A percentile compares a stretch with the other conserved stretches of the same genome.
phyloP scores from a whole-genome alignment of 73 alveolate species.

The Durusdinium trenchii region DNA sequence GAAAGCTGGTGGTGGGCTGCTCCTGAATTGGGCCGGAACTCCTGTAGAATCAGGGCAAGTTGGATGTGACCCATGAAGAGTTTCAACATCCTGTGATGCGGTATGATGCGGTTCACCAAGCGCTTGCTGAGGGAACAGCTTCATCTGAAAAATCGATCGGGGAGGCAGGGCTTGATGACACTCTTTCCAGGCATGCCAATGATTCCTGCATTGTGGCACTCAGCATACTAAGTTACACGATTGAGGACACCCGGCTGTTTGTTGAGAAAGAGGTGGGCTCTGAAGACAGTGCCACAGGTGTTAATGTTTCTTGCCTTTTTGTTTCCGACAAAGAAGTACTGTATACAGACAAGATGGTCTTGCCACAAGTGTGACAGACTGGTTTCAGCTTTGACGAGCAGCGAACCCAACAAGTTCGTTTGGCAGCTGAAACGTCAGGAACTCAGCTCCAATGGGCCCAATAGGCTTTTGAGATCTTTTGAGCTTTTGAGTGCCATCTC shows the following conservation, averaged over 20 bases:
- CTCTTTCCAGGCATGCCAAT: too few relatives aligned
- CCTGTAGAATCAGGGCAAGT: neutral
- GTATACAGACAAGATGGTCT: neutral
- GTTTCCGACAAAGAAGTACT: neutral
- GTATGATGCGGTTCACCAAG: neutral
- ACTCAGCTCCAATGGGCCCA: neutral
- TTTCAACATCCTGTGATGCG: neutral
- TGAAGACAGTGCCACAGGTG: neutral
- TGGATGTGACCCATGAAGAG: too few relatives aligned
- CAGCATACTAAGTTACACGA: too few relatives aligned
- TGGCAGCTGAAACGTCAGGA: slow-evolving; percentile 4
- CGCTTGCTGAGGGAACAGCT: slow-evolving; percentile 3
- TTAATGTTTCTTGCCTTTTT: neutral
- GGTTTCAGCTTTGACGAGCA: slow-evolving; percentile 51
- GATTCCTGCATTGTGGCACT: neutral
- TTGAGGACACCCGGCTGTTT: slow-evolving; percentile 40
- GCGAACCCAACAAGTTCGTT: neutral
- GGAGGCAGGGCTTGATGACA: too few relatives aligned
- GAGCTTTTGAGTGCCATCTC: too few relatives aligned
- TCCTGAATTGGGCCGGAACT: slow-evolving; percentile 22
- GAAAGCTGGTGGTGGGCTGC: slow-evolving; percentile 40
- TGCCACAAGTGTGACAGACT: neutral
- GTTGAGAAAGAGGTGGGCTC: slow-evolving; percentile 68
- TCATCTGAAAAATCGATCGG: neutral
- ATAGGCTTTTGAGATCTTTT: too few relatives aligned